Evolutionary conservation across 2,329 filamentous ascomycete species (phyloP), one percentile per base, ranked within the genome.

Genomic region (Aspergillus fumigatiaffinis): DNA sequence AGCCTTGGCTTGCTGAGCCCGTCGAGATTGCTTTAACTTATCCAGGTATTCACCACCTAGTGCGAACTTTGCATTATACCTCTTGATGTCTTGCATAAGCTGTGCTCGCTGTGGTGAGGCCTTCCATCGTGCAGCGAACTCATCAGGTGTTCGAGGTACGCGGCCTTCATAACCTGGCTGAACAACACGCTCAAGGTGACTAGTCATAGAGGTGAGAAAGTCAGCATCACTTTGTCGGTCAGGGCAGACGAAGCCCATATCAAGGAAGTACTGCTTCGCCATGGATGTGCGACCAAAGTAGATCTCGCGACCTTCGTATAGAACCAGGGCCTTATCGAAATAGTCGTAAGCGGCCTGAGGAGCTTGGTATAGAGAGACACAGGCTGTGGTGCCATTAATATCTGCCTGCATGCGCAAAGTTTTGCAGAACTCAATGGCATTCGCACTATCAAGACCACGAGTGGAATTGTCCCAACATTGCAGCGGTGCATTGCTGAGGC

Each of bases 221-320:
- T 89, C 87, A 2, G 82, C 83, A 0, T 82, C 86, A 0, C 86
- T 89, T 66, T 89, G 86, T 3, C 87, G 80, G 1, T 80, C 71
- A 0, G 86, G 86, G 63, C 87, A 90, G 35, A 80, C 68, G 79
- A 84, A 91, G 21, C 88, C 88, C 68, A 87, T 80, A 4, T 79
- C 73, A 65, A 86, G 82, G 59, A 91, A 91, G 71, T 83, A 91
- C 0, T 64, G 68, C 62, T 81, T 85, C 0, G 88, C 89, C 3
- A 78, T 71, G 3, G 65, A 66, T 0, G 84, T 81, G 0, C 80
- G 81, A 0, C 89, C 89, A 62, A 87, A 91, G 75, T 84, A 92
- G 63, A 91, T 90, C 66, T 90, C 82, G 0, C 85, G 80, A 1
- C 88, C 88, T 61, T 89, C 86, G 65, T 91, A 89, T 0, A 91